Evolutionary conservation across 1,284 basidiomycete genomes (phyloP).

Genomic region (Vanrija humicola): DNA sequence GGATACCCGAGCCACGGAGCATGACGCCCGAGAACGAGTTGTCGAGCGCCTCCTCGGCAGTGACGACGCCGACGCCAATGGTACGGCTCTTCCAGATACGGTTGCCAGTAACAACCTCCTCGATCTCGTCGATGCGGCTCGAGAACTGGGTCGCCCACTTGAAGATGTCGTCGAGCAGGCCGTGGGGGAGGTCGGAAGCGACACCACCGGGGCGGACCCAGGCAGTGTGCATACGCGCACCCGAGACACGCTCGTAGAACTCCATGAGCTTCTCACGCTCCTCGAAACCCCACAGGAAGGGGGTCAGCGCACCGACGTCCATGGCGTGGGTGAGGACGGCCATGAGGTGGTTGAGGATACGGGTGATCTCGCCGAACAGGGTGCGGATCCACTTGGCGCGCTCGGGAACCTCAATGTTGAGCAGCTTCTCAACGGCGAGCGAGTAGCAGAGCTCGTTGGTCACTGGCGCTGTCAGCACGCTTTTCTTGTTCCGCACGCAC

Average conservation of each 20-base stretch:
- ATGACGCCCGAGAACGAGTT: conserved; percentile 97
- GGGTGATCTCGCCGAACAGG: conserved; percentile 94
- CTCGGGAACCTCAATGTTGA: conserved; percentile 98
- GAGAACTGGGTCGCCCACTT: conserved; percentile 96
- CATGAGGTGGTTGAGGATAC: conserved; percentile 97
- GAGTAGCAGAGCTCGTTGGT: conserved; percentile 97
- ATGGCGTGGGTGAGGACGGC: conserved; percentile 70
- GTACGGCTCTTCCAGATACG: conserved; percentile 97
- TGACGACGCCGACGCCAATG: conserved; percentile 84
- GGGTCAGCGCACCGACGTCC: conserved; percentile 95
- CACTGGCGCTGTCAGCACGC: conserved; percentile 53
- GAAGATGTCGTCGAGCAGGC: conserved; percentile 93
- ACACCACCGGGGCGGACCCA: conserved; percentile 98
- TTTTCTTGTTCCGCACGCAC: conserved; percentile 52
- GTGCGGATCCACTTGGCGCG: conserved; percentile 99
- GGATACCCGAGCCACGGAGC: conserved; percentile 87
- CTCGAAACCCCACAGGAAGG: conserved; percentile 99
- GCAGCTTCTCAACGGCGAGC: conserved; percentile 93
- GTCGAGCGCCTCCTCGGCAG: conserved; percentile 86
- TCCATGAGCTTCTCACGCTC: conserved; percentile 99
- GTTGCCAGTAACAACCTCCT: conserved; percentile 96
- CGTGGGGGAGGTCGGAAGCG: conserved; percentile 94
- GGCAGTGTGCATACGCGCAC: conserved; percentile 94
- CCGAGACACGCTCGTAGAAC: conserved; percentile 98
- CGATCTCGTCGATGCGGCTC: conserved; percentile 83